Evolutionary conservation across 2,329 filamentous ascomycete species (phyloP), one percentile per base, ranked within the genome.

Genomic region (Berkeleyomyces rouxiae): DNA sequence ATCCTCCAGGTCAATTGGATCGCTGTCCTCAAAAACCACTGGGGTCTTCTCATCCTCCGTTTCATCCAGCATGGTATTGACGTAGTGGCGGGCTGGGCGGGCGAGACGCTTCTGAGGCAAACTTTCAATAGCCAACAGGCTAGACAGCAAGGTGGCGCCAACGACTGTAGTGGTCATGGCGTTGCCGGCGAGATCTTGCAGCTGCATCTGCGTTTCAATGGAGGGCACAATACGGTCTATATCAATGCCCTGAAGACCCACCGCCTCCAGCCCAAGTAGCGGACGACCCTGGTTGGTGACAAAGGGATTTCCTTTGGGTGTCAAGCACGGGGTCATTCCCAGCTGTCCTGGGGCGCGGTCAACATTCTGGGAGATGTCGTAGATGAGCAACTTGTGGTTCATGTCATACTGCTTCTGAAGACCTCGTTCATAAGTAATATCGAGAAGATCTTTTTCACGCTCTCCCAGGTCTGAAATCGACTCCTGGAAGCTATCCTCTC

Each of bases 141-240:
- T 78, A 1, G 82, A 75, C 1, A 88, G 68, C 1, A 87, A 77
- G 0, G 81, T 79, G 1, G 80, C 76, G 2, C 84, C 85, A 7
- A 90, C 82, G 0, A 90, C 85, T 0, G 87, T 86, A 0, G 82
- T 82, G 0, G 81, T 83, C 88, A 92, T 92, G 0, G 88, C 88
- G 70, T 93, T 92, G 0, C 88, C 88, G 1, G 86, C 86, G 1
- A 92, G 74, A 66, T 90, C 82, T 66, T 85, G 82, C 2, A 88
- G 74, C 16, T 90, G 75, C 1, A 73, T 71, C 57, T 84, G 76
- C 0, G 77, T 79, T 67, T 91, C 84, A 7, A 78, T 78, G 0
- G 80, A 83, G n/a, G 90, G 76, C 0, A 82, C 74, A 9, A 91
- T 74, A 58, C 79, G 77, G 61, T 83, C 73, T 1, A 85, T 70